These are phyloP conservation scores for Globisporangium megalacanthum DNA, from an alignment of 352 stramenopile genomes.

Conservation along the genomic window DNA sequence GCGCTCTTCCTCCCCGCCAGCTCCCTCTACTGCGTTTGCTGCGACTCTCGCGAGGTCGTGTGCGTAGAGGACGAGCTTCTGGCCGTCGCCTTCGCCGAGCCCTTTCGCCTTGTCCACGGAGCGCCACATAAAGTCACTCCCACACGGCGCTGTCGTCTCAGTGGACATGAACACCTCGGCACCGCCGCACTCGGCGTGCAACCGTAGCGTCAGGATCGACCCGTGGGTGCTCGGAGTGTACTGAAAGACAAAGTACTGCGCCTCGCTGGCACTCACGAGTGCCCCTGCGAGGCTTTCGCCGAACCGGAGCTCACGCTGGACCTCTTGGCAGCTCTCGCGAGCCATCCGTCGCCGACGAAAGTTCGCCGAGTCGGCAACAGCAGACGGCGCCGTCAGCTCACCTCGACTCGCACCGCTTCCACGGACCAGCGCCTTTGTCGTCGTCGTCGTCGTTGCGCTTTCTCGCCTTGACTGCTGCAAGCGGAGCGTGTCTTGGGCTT, in stretches of 20 bases:
- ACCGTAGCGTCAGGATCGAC: slow-evolving; percentile 56
- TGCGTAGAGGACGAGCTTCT: slow-evolving; percentile 56
- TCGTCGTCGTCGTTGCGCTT: slow-evolving; percentile 1
- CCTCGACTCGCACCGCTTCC: neutral
- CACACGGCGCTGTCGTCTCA: slow-evolving; percentile 54
- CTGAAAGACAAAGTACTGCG: slow-evolving; percentile 55
- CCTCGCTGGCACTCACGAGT: slow-evolving; percentile 14
- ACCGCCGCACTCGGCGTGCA: slow-evolving; percentile 38
- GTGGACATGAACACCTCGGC: slow-evolving; percentile 67
- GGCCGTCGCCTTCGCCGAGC: slow-evolving; percentile 18
- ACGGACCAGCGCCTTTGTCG: neutral
- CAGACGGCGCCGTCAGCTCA: neutral
- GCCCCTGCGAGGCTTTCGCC: slow-evolving; percentile 35
- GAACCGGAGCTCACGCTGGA: slow-evolving; percentile 44
- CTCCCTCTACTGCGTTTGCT: neutral
- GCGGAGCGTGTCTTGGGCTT: slow-evolving; percentile 37
- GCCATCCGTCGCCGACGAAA: slow-evolving; percentile 47
- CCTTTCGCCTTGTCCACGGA: slow-evolving; percentile 18
- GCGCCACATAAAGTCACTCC: slow-evolving; percentile 69
- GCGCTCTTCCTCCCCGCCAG: neutral
- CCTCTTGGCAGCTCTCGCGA: slow-evolving; percentile 44
- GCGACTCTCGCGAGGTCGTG: slow-evolving; percentile 34
- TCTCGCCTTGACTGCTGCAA: slow-evolving; percentile 24
- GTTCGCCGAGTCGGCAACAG: slow-evolving; percentile 15
- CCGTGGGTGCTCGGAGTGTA: slow-evolving; percentile 27